Conservation (phyloP, 106 monocot species). For the Narthecium ossifragum region DNA sequence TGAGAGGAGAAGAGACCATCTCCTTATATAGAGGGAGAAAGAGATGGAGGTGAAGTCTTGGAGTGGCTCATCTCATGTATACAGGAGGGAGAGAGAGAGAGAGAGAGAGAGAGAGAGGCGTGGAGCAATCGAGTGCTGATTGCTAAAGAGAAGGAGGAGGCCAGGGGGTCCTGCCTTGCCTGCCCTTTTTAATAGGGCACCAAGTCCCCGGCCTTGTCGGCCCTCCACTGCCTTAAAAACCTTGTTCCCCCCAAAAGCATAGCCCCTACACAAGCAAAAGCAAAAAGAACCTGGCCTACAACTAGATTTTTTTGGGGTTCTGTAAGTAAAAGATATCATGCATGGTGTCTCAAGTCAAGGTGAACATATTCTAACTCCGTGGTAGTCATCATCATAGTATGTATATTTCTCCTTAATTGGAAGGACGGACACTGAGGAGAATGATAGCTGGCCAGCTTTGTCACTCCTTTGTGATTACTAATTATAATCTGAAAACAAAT, state of each 20-base stretch:
- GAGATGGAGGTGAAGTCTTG: conserved; percentile 39
- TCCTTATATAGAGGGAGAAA: conserved; percentile 14
- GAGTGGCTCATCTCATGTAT: conserved; percentile 48
- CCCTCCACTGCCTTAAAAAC: neutral
- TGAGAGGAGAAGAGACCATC: neutral
- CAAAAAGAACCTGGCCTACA: neutral
- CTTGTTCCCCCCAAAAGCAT: neutral
- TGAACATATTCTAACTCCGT: too few species aligned
- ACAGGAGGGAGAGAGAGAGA: too few species aligned
- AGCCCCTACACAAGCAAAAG: neutral
- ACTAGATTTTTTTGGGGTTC: neutral
- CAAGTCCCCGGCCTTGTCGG: neutral
- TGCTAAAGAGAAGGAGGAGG: conserved; percentile 4
- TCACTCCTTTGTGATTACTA: too few species aligned
- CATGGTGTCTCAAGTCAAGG: too few species aligned
- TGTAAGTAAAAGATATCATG: neutral
- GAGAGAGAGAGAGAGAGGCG: neutral
- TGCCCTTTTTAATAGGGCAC: too few species aligned
- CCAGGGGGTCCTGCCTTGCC: too few species aligned
- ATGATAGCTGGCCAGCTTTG: too few species aligned
- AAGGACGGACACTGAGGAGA: too few species aligned
- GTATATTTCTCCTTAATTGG: too few species aligned
- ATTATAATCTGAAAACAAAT: too few species aligned
- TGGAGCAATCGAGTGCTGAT: conserved; percentile 25
- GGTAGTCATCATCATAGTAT: too few species aligned